Conservation (phyloP, 140 eudicot genomes). For the Ambrosia hybrid region DNA sequence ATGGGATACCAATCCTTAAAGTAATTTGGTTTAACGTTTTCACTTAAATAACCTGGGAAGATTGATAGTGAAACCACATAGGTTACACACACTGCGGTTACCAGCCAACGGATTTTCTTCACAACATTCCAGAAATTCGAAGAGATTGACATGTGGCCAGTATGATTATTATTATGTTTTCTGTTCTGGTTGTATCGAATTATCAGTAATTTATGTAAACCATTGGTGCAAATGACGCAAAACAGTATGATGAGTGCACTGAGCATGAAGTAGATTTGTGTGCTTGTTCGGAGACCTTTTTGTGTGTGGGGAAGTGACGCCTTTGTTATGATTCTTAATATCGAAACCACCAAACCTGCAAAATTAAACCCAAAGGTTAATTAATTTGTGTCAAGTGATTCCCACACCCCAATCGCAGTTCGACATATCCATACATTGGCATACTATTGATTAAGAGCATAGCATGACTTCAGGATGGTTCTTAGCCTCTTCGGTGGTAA, state of each 20-base stretch:
- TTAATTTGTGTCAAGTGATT: no score
- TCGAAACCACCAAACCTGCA: no score
- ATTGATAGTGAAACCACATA: slow-evolving; percentile 31
- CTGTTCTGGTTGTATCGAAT: slow-evolving; percentile 22
- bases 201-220: slow-evolving; percentile 30
- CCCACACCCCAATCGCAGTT: no score
- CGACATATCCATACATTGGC: no score
- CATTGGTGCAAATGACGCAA: slow-evolving; percentile 38
- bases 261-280: slow-evolving; percentile 41
- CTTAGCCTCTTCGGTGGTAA: no score
- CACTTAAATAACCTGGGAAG: slow-evolving; percentile 39
- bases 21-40: slow-evolving; percentile 16
- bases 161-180: neutral
- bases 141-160: slow-evolving; percentile 1
- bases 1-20: slow-evolving; percentile 44
- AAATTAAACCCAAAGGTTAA: no score
- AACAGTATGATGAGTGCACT: slow-evolving; percentile 33
- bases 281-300: slow-evolving; percentile 39
- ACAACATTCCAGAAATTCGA: slow-evolving; percentile 24
- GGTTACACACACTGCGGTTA: slow-evolving; percentile 11
- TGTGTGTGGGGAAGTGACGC: slow-evolving; percentile 43
- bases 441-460: no score
- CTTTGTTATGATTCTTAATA: slow-evolving; percentile 36
- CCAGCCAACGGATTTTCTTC: slow-evolving; percentile 26
- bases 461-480: no score